Evolutionary conservation across 139 green algal species (phyloP), one percentile per base, ranked within the genome.

Genomic region (Chlamydomonas asymmetrica): DNA sequence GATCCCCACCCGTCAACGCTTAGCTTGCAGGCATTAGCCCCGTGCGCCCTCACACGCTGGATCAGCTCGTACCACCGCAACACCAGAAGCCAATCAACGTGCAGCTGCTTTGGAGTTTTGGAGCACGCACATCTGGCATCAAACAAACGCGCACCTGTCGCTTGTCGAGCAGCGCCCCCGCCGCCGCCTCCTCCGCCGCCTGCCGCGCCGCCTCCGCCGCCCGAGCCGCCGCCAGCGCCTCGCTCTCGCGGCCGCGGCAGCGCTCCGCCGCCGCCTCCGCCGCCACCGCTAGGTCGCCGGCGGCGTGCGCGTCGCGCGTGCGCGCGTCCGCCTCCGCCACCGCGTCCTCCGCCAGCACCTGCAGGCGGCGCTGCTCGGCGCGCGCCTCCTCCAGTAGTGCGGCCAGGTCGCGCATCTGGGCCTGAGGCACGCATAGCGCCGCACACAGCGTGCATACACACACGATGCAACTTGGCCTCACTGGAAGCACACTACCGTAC

Each of bases 221-320:
- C 37, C 76, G 75, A 23, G 75, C 75, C 27, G 29, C 48, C 22
- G 75, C 41, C 38, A 35, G 38, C 29, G 76, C 77, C 68, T 78
- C 73, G 9, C 63, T 63, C 78, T 85, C 74, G 0, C 74, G 39
- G 2, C 63, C 80, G 1, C 40, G 23, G 7, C 80, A 74, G 27
- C 80, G 59, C 71, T 83, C 75, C 13, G 74, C 74, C 2, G 75
- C 70, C 68, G 74, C 56, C 79, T 84, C 71, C 37, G 81, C 81
- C 41, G 38, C 40, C n/a, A 75, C 84, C 22, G 81, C 84, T 29
- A 85, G 54, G 41, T 78, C 43, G 45, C 78, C 80, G 0, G 80
- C 77, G 10, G 52, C 63, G 4, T 70, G 54, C 16, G 80, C 84
- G 66, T 83, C 77, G 0, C 43, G 67, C 8, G 71, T 85, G 31